A percentile compares a stretch with the other conserved stretches of the same genome.
phyloP scores from a whole-genome alignment of 148 eudicot genomes.

The Heliamphora exappendiculata region DNA sequence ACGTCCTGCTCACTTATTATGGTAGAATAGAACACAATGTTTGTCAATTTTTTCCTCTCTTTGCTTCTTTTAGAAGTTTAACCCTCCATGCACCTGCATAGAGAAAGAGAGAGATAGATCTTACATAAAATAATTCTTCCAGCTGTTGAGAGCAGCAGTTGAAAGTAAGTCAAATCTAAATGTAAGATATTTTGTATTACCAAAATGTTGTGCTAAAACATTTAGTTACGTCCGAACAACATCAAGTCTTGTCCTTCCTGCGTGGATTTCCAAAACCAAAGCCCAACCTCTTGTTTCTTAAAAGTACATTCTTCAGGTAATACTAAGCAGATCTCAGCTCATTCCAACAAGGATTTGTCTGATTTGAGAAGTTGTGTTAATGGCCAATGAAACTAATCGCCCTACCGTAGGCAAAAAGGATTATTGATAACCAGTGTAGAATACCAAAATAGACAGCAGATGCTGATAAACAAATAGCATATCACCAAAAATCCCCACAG shows the following conservation, averaged over 20 bases:
- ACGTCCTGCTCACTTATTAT: not conserved
- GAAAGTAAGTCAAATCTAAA: not conserved
- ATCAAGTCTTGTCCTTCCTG: not conserved
- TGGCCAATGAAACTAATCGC: not conserved
- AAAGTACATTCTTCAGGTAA: not conserved
- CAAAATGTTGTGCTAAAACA: not conserved
- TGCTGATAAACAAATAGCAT: not conserved
- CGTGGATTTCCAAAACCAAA: not conserved
- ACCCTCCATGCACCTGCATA: not conserved
- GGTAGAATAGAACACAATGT: not conserved
- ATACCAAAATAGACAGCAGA: not conserved
- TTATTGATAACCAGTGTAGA: not conserved
- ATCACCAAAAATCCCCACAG: slow-evolving; percentile 73
- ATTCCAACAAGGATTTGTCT: not conserved
- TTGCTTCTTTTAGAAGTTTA: not conserved
- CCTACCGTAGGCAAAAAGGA: not conserved
- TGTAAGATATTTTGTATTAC: not conserved
- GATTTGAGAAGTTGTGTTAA: not conserved
- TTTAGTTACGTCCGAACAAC: not conserved
- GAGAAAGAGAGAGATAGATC: not conserved
- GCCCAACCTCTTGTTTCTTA: not conserved
- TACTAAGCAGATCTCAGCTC: not conserved
- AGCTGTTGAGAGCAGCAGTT: not conserved
- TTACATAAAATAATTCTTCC: not conserved
- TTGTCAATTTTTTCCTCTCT: not conserved